Conservation (phyloP, 371 early-diverging fungal species). For the Vairimorpha ceranae region DNA sequence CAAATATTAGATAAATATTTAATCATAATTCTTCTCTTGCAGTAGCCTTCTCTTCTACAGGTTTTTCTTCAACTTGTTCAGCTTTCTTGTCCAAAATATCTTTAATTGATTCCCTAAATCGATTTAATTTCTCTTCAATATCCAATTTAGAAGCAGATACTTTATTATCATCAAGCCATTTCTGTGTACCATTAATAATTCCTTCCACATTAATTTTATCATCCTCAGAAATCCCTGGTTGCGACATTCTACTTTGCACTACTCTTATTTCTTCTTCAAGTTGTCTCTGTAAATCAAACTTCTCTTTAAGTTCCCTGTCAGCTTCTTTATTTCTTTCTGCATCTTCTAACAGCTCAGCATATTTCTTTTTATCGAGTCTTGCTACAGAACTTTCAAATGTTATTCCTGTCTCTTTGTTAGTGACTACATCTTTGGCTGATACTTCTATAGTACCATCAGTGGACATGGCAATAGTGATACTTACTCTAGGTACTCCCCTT, state of each 20-base stretch:
- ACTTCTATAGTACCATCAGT: conserved; percentile 68
- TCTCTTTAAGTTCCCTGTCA: conserved; percentile 36
- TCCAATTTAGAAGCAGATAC: conserved; percentile 19
- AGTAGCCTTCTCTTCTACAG: conserved; percentile 14
- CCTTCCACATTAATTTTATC: conserved; percentile 38
- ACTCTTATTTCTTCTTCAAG: conserved; percentile 34
- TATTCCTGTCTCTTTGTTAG: conserved; percentile 65
- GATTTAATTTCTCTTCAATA: conserved; percentile 27
- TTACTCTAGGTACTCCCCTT: conserved; percentile 66
- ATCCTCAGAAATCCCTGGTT: conserved; percentile 28
- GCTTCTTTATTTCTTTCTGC: conserved; percentile 65
- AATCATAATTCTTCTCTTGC: conserved; percentile 35
- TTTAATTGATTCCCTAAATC: conserved; percentile 26
- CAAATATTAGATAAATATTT: not conserved
- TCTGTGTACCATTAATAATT: conserved; percentile 41
- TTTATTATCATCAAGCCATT: conserved; percentile 55
- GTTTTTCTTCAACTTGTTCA: conserved; percentile 12
- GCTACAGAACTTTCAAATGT: conserved; percentile 57
- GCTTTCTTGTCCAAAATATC: conserved; percentile 12
- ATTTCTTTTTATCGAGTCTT: conserved; percentile 39
- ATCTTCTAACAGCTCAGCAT: conserved; percentile 17
- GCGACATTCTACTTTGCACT: conserved; percentile 27
- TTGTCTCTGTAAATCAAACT: not conserved
- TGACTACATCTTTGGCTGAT: conserved; percentile 67
- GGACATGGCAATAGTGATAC: conserved; percentile 69